Base-by-base conservation (phyloP, 164 flowering plant species). In the Vitis labrusca region DNA sequence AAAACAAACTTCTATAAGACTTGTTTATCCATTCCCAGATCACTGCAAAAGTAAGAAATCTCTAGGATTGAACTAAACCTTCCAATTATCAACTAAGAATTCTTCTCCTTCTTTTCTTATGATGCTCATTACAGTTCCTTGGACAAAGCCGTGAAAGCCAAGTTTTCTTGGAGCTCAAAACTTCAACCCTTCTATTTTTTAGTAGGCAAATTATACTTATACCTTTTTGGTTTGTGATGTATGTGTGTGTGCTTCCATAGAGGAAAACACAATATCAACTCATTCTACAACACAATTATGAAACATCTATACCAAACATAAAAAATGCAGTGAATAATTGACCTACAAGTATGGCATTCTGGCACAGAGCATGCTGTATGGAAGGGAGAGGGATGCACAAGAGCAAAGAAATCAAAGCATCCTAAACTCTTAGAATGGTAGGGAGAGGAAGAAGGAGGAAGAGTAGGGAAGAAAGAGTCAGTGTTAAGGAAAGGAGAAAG, bases 401-500 rank as follows among this genome's bases (percentile, higher is more conserved):
- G 64, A 75, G 68, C 80, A 65, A 71, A 69, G 67, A 75, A 64
- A 64, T 16, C 48, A 73, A 72, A 78, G 63, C 65, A 80, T 61
- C 74, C 72, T 71, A 74, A 75, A 63, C 73, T 75, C 78, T 74
- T 27, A 66, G 64, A 76, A 80, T 56, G 78, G 78, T 54, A 80
- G 76, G 83, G 79, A 69, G 50, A 73, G 84, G 84, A 76, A 76
- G 75, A 72, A 78, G 78, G 81, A 78, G 77, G 72, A 81, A 70
- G 74, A 79, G 81, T 71, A 77, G 85, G 90, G 85, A 75, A 83
- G 89, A 85, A 80, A 87, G 93, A 85, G 87, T 83, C 65, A 88
- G 94, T 77, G 84, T 79, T 84, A 78, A 82, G 92, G 83, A 80
- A 88, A 82, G 89, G 93, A 89, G 89, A 86, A 85, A 94, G 86